Base-by-base conservation (phyloP, 2,329 filamentous ascomycete species). In the Cercospora nicotianae region DNA sequence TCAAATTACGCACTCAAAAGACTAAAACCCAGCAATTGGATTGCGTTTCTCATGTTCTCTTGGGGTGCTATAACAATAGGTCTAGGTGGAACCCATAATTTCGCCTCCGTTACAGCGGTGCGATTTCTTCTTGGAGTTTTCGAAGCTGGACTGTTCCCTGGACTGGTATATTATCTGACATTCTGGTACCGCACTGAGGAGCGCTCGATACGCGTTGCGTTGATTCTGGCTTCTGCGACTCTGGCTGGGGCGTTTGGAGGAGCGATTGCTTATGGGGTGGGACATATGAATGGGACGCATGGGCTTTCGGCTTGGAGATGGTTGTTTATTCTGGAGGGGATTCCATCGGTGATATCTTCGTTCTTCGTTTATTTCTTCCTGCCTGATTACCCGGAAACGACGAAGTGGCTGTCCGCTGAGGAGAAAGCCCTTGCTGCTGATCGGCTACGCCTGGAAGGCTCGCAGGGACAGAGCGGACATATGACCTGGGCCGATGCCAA, bases 271-370 rank as follows among this genome's bases (percentile, higher is more conserved):
- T 78, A 75, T 59, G 86, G 82, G 12, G 87, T 88, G 59, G 78
- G 83, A 3, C 81, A 86, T 71, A 87, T 88, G 84, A 77, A 82
- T 65, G 83, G 83, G 13, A 75, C 87, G 2, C 86, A 81, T 26
- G 87, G 86, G 0, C 84, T 84, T 51, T 67, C 63, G 33, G 90
- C 89, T 1, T 94, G 91, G 91, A 63, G 67, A 30, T 93, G 91
- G 91, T 91, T 94, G 53, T 94, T 94, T 76, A 90, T 93, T 65
- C 79, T 92, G 1, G 76, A 77, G 65, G 74, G 75, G n/a, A 26
- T 73, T 6, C 72, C 71, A 3, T 86, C 85, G 8, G 75, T 89
- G 2, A 67, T 86, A 6, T 82, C 87, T 1, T 84, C 85, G 0
- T 72, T 85, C 2, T 72, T 86, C 5, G 83, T 86, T 1, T 90